Conservation (phyloP, 345 rosid genomes). For the Hibiscus syriacus region DNA sequence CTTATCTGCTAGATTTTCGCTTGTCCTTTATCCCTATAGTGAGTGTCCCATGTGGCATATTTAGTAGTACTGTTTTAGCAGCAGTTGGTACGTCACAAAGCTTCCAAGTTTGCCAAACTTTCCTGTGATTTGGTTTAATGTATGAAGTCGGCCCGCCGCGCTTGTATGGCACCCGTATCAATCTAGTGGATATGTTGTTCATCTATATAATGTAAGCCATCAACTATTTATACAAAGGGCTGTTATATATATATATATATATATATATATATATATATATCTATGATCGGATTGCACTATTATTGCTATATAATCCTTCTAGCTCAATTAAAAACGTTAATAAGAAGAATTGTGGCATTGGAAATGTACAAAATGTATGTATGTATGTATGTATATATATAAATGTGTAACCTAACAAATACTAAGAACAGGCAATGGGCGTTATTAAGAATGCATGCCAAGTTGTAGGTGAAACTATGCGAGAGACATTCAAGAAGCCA, state of each 20-base stretch:
- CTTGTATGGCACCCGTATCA: slow-evolving; percentile 8
- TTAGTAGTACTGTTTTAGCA: slow-evolving; percentile 19
- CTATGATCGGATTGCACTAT: slow-evolving; percentile 26
- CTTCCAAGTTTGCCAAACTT: slow-evolving; percentile 19
- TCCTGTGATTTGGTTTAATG: slow-evolving; percentile 16
- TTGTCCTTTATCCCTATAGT: slow-evolving; percentile 3
- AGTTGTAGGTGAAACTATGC: no score
- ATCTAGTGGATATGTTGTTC: slow-evolving; percentile 10
- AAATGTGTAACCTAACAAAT: no score
- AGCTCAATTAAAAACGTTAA: no score
- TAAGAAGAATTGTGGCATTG: no score
- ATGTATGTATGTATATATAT: no score
- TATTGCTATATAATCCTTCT: background rate
- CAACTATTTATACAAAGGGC: no score
- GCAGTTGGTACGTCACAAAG: slow-evolving; percentile 23
- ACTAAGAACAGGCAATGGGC: no score
- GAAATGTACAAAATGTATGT: no score
- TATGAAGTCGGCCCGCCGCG: background rate
- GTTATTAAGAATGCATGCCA: no score
- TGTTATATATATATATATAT: no score
- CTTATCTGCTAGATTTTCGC: background rate
- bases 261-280: slow-evolving; percentile 1
- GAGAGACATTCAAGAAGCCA: background rate
- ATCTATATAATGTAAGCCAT: slow-evolving; percentile 16
- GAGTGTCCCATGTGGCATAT: slow-evolving; percentile 22